Percentiles rank a stretch among this genome's conserved stretches.
Conservation (phyloP, 2,329 filamentous ascomycete species). For the Fusarium xylarioides region DNA sequence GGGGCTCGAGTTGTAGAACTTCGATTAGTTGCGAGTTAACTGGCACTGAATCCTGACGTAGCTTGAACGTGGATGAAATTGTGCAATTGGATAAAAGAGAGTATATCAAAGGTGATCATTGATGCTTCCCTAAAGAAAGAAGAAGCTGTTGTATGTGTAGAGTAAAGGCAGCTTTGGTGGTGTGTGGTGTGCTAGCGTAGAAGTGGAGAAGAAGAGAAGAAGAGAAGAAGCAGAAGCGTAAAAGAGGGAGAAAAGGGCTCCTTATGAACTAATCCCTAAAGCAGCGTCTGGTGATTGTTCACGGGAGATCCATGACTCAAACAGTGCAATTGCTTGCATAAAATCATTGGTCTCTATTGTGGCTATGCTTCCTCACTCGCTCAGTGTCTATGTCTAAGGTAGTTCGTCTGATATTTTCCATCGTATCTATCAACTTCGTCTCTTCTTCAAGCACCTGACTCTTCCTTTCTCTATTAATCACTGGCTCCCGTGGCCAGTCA, state of each 20-base stretch:
- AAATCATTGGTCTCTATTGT: constrained; percentile 3
- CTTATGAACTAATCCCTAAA: constrained; percentile 6
- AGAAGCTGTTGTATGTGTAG: not conserved
- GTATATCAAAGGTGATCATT: not conserved
- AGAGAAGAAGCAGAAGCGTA: not conserved
- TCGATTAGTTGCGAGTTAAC: not conserved
- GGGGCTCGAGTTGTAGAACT: not conserved
- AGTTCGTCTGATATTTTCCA: not conserved
- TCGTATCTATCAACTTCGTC: not conserved
- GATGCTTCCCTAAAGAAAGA: not conserved
- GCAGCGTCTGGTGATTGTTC: constrained; percentile 18
- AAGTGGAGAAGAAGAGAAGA: not conserved
- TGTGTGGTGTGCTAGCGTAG: not conserved
- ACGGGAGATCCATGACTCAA: constrained; percentile 25
- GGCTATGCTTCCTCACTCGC: not conserved
- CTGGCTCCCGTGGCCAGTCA: not conserved
- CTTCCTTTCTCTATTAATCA: not conserved
- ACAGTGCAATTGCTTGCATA: constrained; percentile 8
- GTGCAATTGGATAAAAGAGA: not conserved
- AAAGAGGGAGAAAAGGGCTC: not conserved
- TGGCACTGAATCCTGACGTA: not conserved
- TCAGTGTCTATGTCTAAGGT: constrained; percentile 13
- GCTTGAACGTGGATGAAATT: constrained; percentile 11
- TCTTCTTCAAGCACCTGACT: not conserved
- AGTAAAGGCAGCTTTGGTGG: not conserved